Evolutionary conservation across 1,284 basidiomycete genomes (phyloP).

Genomic region (Fomitopsis palustris): DNA sequence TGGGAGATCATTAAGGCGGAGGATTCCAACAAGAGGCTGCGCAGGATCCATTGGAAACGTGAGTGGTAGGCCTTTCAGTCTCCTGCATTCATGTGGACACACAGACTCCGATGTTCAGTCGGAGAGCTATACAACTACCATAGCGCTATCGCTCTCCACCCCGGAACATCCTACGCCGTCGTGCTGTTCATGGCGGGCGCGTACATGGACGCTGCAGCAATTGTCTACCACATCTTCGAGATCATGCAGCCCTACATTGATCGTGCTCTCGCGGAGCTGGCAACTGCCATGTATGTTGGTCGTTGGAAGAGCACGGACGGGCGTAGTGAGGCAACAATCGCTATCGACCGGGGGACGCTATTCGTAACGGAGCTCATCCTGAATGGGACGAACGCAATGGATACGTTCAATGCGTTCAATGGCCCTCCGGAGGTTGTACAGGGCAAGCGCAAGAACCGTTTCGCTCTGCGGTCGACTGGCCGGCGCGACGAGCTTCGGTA

Average conservation of each 20-base stretch:
- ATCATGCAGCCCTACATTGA: constrained; percentile 41
- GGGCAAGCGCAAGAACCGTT: constrained; percentile 9
- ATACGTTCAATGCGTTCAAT: constrained; percentile 20
- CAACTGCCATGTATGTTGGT: constrained; percentile 31
- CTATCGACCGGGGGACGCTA: constrained; percentile 31
- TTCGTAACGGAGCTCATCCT: constrained; percentile 29
- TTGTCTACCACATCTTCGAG: constrained; percentile 36
- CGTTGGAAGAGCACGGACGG: constrained; percentile 27
- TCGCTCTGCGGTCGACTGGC: constrained; percentile 35
- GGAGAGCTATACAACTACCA: constrained; percentile 45
- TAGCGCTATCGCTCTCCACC: constrained; percentile 40
- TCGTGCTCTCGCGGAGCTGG: constrained; percentile 27
- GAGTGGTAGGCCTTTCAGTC: not conserved
- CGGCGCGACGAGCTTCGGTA: constrained; percentile 38
- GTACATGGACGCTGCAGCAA: constrained; percentile 32
- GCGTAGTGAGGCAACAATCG: constrained; percentile 16
- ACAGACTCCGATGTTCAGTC: constrained; percentile 23
- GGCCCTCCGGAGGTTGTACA: constrained; percentile 4
- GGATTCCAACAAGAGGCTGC: constrained; percentile 33
- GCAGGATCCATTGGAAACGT: constrained; percentile 36
- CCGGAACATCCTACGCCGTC: constrained; percentile 43
- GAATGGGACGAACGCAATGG: constrained; percentile 29
- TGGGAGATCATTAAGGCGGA: constrained; percentile 44
- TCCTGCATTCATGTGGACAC: not conserved
- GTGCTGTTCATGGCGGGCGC: constrained; percentile 42